Evolutionary conservation across 2,329 filamentous ascomycete species (phyloP).

Genomic region (Sphaerostilbella broomeana): DNA sequence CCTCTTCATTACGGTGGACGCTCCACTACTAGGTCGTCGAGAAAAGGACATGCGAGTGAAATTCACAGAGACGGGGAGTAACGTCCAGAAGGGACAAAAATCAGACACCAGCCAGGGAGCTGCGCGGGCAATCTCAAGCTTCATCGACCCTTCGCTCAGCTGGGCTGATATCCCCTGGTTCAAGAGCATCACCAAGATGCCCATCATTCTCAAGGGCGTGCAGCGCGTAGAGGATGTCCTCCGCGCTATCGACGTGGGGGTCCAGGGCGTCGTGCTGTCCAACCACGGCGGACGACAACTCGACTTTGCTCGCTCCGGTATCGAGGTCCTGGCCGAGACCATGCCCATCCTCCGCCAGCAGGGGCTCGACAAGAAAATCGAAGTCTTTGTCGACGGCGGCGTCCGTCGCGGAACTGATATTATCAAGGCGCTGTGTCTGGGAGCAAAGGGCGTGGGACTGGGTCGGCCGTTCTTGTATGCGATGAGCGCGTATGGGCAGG

Average conservation of each 20-base stretch:
- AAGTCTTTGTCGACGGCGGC: slow-evolving; percentile 88
- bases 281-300: slow-evolving; percentile 96
- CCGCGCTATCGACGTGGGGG: slow-evolving; percentile 71
- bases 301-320: slow-evolving; percentile 80
- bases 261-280: slow-evolving; percentile 85
- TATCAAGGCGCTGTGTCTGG: slow-evolving; percentile 88
- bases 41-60: slow-evolving; percentile 98
- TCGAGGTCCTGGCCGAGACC: slow-evolving; percentile 89
- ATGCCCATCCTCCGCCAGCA: slow-evolving; percentile 76
- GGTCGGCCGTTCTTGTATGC: slow-evolving; percentile 92
- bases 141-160: slow-evolving; percentile 89
- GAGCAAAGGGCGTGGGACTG: slow-evolving; percentile 87
- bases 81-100: slow-evolving; percentile 67
- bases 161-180: slow-evolving; percentile 98
- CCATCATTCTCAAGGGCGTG: slow-evolving; percentile 92
- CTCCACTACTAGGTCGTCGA: slow-evolving; percentile 85
- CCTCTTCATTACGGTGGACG: slow-evolving; percentile 97
- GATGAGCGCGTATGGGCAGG: slow-evolving; percentile 84
- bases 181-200: slow-evolving; percentile 81
- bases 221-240: slow-evolving; percentile 95
- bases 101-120: slow-evolving; percentile 89
- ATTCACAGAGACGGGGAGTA: slow-evolving; percentile 75
- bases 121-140: slow-evolving; percentile 87
- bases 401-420: slow-evolving; percentile 88
- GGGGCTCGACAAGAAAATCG: slow-evolving; percentile 68